Evolutionary conservation across 2,329 filamentous ascomycete species (phyloP).

Genomic region (Calonectria pseudoreteaudii): DNA sequence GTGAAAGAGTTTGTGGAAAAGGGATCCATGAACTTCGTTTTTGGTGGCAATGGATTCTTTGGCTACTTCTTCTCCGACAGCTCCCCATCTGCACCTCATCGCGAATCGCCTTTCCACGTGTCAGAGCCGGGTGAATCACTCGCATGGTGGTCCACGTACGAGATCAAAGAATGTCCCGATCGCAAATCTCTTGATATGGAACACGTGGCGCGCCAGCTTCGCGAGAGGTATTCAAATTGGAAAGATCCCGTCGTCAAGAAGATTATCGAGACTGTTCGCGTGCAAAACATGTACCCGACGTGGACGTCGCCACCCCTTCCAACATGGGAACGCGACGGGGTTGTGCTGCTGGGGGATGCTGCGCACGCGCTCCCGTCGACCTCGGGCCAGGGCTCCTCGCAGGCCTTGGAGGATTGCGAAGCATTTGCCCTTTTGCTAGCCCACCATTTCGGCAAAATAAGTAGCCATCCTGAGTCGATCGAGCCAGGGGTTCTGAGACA

Average conservation of each 20-base stretch:
- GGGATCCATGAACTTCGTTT: constrained; percentile 28
- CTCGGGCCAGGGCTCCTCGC: constrained; percentile 23
- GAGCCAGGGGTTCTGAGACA: not conserved
- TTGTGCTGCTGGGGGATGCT: constrained; percentile 22
- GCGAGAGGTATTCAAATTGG: constrained; percentile 18
- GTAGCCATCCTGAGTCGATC: not conserved
- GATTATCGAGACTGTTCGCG: not conserved
- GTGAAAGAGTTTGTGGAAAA: constrained; percentile 17
- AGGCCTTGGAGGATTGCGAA: constrained; percentile 24
- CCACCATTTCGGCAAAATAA: not conserved
- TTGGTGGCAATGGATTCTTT: constrained; percentile 23
- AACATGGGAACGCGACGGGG: constrained; percentile 20
- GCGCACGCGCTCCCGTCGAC: constrained; percentile 24
- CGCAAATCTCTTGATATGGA: constrained; percentile 18
- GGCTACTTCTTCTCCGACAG: constrained; percentile 25
- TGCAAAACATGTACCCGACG: constrained; percentile 26
- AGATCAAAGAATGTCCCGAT: constrained; percentile 23
- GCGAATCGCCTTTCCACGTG: constrained; percentile 23
- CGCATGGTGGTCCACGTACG: constrained; percentile 29
- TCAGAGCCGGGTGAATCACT: constrained; percentile 20
- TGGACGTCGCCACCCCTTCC: constrained; percentile 25
- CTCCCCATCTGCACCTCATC: not conserved
- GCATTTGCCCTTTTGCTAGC: constrained; percentile 16
- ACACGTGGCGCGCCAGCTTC: constrained; percentile 15
- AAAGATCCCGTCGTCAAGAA: constrained; percentile 24